phyloP scores from a whole-genome alignment of 257 asterid species.

The Coffea eugenioides region DNA sequence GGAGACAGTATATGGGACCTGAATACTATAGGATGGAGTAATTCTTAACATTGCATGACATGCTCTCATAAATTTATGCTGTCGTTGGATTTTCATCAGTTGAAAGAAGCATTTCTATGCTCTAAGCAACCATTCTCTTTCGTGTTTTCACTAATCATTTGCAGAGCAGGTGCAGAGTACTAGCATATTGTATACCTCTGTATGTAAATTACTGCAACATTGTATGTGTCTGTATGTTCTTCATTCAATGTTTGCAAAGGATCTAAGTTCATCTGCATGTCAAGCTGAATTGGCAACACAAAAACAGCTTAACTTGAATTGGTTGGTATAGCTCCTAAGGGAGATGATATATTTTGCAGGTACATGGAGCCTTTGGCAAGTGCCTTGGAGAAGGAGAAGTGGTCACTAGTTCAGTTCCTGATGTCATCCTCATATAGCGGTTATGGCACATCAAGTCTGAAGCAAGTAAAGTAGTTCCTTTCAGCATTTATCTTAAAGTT shows the following conservation, averaged over 20 bases:
- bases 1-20: neutral
- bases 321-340: slow-evolving; percentile 25
- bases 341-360: slow-evolving; percentile 42
- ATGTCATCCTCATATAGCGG: slow-evolving; percentile 92
- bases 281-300: neutral
- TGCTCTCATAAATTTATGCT: neutral
- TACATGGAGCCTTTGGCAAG: slow-evolving; percentile 89
- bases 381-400: slow-evolving; percentile 85
- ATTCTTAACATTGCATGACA: neutral
- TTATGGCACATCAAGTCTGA: slow-evolving; percentile 91
- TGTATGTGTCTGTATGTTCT: neutral
- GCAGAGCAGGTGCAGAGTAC: neutral
- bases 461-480: slow-evolving; percentile 55
- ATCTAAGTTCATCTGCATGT: neutral
- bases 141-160: neutral
- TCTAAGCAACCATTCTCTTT: neutral
- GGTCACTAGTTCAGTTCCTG: slow-evolving; percentile 95
- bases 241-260: neutral
- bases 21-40: neutral
- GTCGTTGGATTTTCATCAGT: neutral
- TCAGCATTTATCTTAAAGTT: neutral
- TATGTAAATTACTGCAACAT: neutral
- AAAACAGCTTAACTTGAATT: neutral
- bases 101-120: neutral
- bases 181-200: neutral